Evolutionary conservation across 345 rosid species (phyloP).

Genomic region (Salix udensis): DNA sequence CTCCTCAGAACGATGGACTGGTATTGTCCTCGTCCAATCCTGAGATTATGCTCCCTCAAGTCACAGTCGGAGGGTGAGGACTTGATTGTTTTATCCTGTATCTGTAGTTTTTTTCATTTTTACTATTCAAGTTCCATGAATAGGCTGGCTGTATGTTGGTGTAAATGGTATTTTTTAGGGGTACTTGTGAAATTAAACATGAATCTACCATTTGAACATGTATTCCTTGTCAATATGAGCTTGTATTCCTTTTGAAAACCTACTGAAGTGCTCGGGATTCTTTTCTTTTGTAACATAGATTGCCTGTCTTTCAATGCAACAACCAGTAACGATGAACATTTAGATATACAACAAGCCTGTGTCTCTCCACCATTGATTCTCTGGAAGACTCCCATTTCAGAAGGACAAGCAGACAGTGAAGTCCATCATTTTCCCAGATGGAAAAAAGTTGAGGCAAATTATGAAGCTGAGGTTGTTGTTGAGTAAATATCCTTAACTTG

Average conservation of each 20-base stretch:
- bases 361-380: too few relatives aligned
- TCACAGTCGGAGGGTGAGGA: conserved; percentile 60
- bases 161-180: conserved; percentile 21
- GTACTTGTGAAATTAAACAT: conserved; percentile 16
- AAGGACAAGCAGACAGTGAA: not conserved
- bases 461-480: not conserved
- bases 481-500: not conserved
- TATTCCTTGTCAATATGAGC: conserved; percentile 18
- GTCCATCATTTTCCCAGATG: not conserved
- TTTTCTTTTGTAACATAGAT: not conserved
- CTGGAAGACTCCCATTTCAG: too few relatives aligned
- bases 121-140: conserved; percentile 23
- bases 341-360: not conserved
- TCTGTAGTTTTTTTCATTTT: conserved; percentile 10
- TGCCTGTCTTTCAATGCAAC: not conserved
- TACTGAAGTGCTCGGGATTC: not conserved
- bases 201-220: conserved; percentile 11
- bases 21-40: conserved; percentile 29
- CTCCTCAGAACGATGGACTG: conserved; percentile 29
- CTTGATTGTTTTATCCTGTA: conserved; percentile 12
- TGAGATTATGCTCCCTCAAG: conserved; percentile 53
- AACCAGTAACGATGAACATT: not conserved
- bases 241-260: conserved; percentile 16
- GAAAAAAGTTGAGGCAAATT: not conserved
- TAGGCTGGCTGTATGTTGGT: conserved; percentile 27